phyloP scores from a whole-genome alignment of 768 basidiomycete species.

The Podaxis carcinomalis region DNA sequence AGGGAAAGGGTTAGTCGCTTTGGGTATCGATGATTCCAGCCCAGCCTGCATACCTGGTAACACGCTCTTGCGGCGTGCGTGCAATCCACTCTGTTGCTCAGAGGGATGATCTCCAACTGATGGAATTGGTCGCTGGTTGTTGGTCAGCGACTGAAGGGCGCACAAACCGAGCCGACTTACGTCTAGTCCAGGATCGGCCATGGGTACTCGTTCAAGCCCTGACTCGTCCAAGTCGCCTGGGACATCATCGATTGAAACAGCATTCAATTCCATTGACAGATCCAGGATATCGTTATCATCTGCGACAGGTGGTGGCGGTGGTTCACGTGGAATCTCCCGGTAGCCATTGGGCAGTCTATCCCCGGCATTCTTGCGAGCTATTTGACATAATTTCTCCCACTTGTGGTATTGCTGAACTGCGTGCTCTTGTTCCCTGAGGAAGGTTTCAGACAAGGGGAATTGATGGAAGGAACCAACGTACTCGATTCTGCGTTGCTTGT shows the following conservation, averaged over 20 bases:
- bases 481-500: slow-evolving; percentile 84
- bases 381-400: slow-evolving; percentile 83
- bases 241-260: slow-evolving; percentile 73
- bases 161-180: slow-evolving; percentile 41
- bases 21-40: slow-evolving; percentile 14
- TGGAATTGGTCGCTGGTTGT: slow-evolving; percentile 8
- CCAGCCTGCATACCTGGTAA: slow-evolving; percentile 63
- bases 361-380: slow-evolving; percentile 64
- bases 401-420: slow-evolving; percentile 81
- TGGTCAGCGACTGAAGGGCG: not conserved
- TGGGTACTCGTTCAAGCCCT: slow-evolving; percentile 84
- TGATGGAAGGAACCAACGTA: slow-evolving; percentile 36
- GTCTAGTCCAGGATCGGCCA: slow-evolving; percentile 87
- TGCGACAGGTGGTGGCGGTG: slow-evolving; percentile 69
- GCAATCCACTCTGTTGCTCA: slow-evolving; percentile 53
- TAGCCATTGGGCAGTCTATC: slow-evolving; percentile 72
- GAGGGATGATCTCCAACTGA: slow-evolving; percentile 38
- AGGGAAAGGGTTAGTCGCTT: slow-evolving; percentile 19
- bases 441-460: not conserved
- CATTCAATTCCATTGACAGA: slow-evolving; percentile 84
- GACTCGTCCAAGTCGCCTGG: slow-evolving; percentile 71
- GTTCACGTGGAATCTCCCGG: slow-evolving; percentile 62
- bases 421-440: slow-evolving; percentile 77
- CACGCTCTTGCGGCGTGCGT: slow-evolving; percentile 93
- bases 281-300: slow-evolving; percentile 88